phyloP scores from a whole-genome alignment of 257 asterid species.

The Nicotiana sylvestris region DNA sequence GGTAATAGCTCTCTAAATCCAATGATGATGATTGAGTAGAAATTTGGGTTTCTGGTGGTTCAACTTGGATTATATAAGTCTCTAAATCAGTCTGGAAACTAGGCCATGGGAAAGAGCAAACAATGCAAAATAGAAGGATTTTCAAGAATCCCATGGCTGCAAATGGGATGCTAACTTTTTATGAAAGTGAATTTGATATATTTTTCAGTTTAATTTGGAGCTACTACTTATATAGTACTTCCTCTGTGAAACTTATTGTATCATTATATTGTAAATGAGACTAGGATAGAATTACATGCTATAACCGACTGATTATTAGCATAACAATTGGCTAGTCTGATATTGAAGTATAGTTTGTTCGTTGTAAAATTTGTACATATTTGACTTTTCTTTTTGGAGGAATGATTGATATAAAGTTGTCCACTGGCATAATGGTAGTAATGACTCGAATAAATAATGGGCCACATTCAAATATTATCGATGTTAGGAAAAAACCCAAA shows the following conservation, averaged over 20 bases:
- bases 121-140: background rate
- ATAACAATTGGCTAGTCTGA: too few relatives aligned
- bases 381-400: too few relatives aligned
- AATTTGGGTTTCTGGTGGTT: constrained; percentile 10
- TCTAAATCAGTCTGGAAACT: background rate
- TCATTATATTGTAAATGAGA: background rate
- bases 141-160: background rate
- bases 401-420: too few relatives aligned
- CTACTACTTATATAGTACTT: background rate
- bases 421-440: too few relatives aligned
- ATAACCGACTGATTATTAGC: too few relatives aligned
- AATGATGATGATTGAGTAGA: background rate
- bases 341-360: too few relatives aligned
- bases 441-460: too few relatives aligned
- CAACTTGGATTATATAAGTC: constrained; percentile 40
- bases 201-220: background rate
- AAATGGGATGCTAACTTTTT: background rate
- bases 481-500: too few relatives aligned
- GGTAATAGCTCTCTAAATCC: constrained; percentile 28
- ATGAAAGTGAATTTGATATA: background rate
- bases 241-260: background rate
- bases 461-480: too few relatives aligned
- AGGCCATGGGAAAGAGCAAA: background rate
- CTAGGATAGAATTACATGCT: background rate
- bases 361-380: too few relatives aligned